Percentiles rank a stretch among this genome's conserved stretches.
phyloP scores from a whole-genome alignment of 768 basidiomycete genomes.

The Macrolepiota fuliginosa region DNA sequence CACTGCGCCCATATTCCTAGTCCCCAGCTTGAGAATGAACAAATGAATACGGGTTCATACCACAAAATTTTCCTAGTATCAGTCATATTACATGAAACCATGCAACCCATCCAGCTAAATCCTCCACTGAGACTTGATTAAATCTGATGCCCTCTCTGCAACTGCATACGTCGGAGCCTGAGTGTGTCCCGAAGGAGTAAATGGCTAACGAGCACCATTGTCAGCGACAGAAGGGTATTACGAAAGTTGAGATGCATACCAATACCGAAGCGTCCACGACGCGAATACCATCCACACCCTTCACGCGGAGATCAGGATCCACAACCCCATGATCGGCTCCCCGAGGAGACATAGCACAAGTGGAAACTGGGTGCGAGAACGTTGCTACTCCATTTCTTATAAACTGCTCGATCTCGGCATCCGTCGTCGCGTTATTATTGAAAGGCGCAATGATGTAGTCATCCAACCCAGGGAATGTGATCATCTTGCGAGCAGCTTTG shows the following conservation, averaged over 20 bases:
- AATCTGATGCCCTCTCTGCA: constrained; percentile 29
- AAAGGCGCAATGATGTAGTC: constrained; percentile 22
- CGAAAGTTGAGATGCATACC: constrained; percentile 18
- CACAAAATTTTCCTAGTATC: no score
- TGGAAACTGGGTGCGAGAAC: constrained; percentile 27
- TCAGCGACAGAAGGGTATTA: background rate
- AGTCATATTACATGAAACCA: background rate
- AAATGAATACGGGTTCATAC: no score
- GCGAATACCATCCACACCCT: constrained; percentile 28
- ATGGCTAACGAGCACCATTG: constrained; percentile 13
- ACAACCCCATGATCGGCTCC: constrained; percentile 27
- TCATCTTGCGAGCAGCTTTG: constrained; percentile 17
- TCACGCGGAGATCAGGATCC: constrained; percentile 30
- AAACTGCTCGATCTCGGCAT: constrained; percentile 22
- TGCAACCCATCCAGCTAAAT: background rate
- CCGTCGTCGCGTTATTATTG: constrained; percentile 18
- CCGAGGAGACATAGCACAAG: constrained; percentile 25
- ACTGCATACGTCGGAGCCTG: constrained; percentile 28
- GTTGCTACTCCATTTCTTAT: constrained; percentile 16
- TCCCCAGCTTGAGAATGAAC: no score
- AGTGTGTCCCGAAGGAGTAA: constrained; percentile 24
- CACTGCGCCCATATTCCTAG: no score
- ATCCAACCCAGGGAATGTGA: constrained; percentile 22
- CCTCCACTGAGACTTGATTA: constrained; percentile 22
- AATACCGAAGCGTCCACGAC: constrained; percentile 33